Conservation (phyloP, 176 grass and related monocot species). For the Bromus sterilis region DNA sequence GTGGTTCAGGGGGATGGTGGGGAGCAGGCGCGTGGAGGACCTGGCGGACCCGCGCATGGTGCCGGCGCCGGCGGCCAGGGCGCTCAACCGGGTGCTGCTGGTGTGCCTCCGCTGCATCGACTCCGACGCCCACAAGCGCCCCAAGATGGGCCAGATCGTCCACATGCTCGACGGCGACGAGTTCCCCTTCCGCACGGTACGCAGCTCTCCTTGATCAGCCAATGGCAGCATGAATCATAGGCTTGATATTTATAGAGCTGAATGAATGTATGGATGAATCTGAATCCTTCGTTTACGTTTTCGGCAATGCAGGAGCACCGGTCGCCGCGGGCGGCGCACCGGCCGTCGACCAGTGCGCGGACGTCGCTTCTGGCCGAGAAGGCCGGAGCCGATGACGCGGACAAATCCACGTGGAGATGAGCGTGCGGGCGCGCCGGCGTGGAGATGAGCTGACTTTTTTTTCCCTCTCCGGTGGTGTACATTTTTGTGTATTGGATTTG, state of each 20-base stretch:
- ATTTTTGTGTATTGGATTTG: slow-evolving; percentile 44
- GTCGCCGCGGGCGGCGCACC: slow-evolving; percentile 36
- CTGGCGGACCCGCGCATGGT: slow-evolving; percentile 58
- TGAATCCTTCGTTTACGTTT: neutral
- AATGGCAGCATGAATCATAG: neutral
- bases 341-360: slow-evolving; percentile 33
- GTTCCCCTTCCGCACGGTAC: slow-evolving; percentile 77
- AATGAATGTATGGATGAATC: no score
- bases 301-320: slow-evolving; percentile 51
- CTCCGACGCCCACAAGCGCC: slow-evolving; percentile 82
- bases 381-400: slow-evolving; percentile 32
- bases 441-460: slow-evolving; percentile 24
- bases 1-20: slow-evolving; percentile 90
- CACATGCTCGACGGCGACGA: slow-evolving; percentile 95
- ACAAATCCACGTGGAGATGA: slow-evolving; percentile 62
- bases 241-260: neutral
- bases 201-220: neutral
- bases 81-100: slow-evolving; percentile 65
- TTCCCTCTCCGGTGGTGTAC: slow-evolving; percentile 27
- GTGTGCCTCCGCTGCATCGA: slow-evolving; percentile 92
- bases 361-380: slow-evolving; percentile 56
- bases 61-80: slow-evolving; percentile 46
- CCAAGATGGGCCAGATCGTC: slow-evolving; percentile 83
- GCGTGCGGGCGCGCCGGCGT: neutral
- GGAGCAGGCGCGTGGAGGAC: slow-evolving; percentile 60